A percentile compares a stretch with the other conserved stretches of the same genome.
Evolutionary conservation across 2,329 filamentous ascomycete species (phyloP).

Genomic region (Colletotrichum higginsianum): DNA sequence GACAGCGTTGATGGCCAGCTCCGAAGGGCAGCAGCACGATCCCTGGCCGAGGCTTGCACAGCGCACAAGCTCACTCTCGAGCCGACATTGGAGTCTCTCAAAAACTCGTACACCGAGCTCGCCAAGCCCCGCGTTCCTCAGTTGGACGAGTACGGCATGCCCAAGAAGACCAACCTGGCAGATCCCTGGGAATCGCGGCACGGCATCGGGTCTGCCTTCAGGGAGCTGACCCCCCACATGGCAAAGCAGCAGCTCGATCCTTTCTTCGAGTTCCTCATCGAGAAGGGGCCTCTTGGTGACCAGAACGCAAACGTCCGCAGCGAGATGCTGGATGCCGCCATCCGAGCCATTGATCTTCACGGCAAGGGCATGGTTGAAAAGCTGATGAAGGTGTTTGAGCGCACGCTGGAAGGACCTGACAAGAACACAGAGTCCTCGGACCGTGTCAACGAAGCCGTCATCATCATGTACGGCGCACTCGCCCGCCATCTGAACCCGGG

Average conservation of each 20-base stretch:
- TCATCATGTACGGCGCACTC: slow-evolving; percentile 96
- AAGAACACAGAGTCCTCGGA: slow-evolving; percentile 87
- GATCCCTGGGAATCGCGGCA: slow-evolving; percentile 95
- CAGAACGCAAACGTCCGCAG: slow-evolving; percentile 81
- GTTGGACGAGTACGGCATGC: slow-evolving; percentile 95
- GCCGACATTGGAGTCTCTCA: slow-evolving; percentile 74
- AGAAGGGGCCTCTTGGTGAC: slow-evolving; percentile 89
- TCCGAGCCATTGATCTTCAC: slow-evolving; percentile 83
- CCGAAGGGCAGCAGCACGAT: slow-evolving; percentile 84
- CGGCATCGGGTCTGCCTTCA: slow-evolving; percentile 90
- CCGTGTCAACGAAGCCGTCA: slow-evolving; percentile 94
- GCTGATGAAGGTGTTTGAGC: slow-evolving; percentile 93
- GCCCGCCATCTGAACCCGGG: slow-evolving; percentile 88
- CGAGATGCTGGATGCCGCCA: slow-evolving; percentile 94
- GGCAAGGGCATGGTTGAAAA: slow-evolving; percentile 88
- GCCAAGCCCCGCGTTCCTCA: slow-evolving; percentile 87
- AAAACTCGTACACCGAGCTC: slow-evolving; percentile 81
- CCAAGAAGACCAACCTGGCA: slow-evolving; percentile 86
- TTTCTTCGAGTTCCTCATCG: slow-evolving; percentile 89
- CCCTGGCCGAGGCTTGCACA: slow-evolving; percentile 81
- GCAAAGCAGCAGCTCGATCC: slow-evolving; percentile 78
- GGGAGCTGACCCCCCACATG: slow-evolving; percentile 82
- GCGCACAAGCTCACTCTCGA: slow-evolving; percentile 72
- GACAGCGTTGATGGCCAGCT: slow-evolving; percentile 86
- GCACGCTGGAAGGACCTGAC: slow-evolving; percentile 87